Base-by-base conservation (phyloP, 768 basidiomycete genomes). In the Calocybe gangraenosa region DNA sequence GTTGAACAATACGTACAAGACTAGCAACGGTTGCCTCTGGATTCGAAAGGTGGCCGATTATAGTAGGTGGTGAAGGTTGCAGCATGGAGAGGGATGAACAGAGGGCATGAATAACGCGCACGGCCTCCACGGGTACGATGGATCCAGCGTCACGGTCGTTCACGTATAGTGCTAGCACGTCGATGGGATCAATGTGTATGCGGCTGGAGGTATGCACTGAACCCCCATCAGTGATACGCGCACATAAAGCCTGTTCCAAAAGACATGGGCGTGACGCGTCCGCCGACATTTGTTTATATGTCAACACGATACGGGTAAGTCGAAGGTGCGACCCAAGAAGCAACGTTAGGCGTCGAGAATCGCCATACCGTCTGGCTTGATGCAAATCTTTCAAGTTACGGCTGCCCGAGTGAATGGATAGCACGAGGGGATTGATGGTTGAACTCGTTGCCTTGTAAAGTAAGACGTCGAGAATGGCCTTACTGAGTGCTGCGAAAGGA, bases 381-480 rank as follows among this genome's bases (percentile, higher is more conserved):
- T 82, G 79, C 17, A 94, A 67, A 33, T 75, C 73, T 31, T 69
- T 64, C 20, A 89, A 67, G 35, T 87, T 67, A 17, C 77, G 74
- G 7, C 71, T 70, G 10, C 82, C 84, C 0, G 78, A 70, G 9
- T 80, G 76, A 46, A 96, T 73, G 23, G 80, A 73, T 0, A 84
- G 76, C 38, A 93, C 74, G 22, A 95, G 69, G 0, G 93, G 92
- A 47, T 80, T 83, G 52, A 95, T 84, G 1, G 87, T 85, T 0
- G 89, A 84, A 2, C 82, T 80, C 5, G 87, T 83, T 1, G 89
- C 84, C 51, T 82, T 82, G 62, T 76, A 74, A 13, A 96, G 68
- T 40, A 95, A 73, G 0, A 78, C 73, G 47, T 92, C 87, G 2
- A 79, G 71, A 33, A 93, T 71, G 0, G 78, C 70, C 49, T 78